These are phyloP conservation scores for Ambispora gerdemannii DNA, from an alignment of 192 early-diverging fungal species.

Conservation along the genomic window DNA sequence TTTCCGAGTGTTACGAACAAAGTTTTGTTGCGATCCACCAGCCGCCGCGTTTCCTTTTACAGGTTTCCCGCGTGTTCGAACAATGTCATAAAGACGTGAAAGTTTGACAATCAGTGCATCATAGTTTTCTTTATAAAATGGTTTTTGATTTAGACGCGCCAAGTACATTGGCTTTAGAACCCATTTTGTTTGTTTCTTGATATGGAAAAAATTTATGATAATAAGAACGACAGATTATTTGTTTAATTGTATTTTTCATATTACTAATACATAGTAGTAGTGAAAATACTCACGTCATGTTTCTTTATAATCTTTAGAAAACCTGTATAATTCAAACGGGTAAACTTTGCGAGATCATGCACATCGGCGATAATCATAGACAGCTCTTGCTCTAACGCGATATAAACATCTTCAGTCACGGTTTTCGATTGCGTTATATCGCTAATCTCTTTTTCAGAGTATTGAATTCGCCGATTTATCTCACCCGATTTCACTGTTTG, in stretches of 20 bases:
- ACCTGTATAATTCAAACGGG: constrained; percentile 79
- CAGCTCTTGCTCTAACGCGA: constrained; percentile 66
- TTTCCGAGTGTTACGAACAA: constrained; percentile 94
- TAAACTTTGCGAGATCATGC: constrained; percentile 81
- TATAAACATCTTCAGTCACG: constrained; percentile 59
- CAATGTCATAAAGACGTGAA: constrained; percentile 76
- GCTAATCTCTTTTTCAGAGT: constrained; percentile 63
- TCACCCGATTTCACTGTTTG: constrained; percentile 74
- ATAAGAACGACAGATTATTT: neutral
- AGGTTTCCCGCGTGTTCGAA: constrained; percentile 69
- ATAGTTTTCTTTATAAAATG: constrained; percentile 87
- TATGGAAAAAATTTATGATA: neutral
- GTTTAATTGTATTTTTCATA: neutral
- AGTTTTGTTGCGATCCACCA: constrained; percentile 60
- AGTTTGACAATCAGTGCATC: constrained; percentile 86
- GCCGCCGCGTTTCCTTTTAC: constrained; percentile 54
- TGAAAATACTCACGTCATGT: constrained; percentile 70
- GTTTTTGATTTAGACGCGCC: constrained; percentile 75
- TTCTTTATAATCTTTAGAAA: constrained; percentile 97
- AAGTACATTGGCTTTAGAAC: constrained; percentile 77
- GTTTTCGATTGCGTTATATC: constrained; percentile 51
- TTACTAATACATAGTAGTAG: neutral
- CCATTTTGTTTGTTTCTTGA: constrained; percentile 84
- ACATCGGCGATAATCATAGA: constrained; percentile 76
- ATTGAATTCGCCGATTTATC: constrained; percentile 66